Base-by-base conservation (phyloP, 31 red algal species). In the Odonthalia washingtoniensis region DNA sequence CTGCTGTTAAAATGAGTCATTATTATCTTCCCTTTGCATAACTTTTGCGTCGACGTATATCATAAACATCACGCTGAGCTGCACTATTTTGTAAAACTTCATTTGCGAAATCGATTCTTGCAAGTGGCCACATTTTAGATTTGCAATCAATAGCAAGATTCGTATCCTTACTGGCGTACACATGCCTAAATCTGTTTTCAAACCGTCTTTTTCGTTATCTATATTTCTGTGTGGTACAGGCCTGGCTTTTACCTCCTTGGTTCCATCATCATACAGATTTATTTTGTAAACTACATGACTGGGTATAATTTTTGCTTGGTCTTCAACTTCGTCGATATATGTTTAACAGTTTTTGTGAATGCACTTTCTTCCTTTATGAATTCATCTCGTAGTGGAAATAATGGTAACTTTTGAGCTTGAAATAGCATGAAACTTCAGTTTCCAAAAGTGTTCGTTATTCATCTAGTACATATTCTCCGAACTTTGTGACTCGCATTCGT, bases 221-320 rank as follows among this genome's bases (percentile, higher is more conserved):
- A 67, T 83, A 36, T 83, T 70, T 42, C 75, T 46, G 45, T 60
- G 43, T n/a, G 35, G 27, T 3, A 46, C n/a, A 3, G 40, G 46
- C 4, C 75, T 30, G 3, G 52, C 62, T 39, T 83, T 68, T n/a
- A 83, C 18, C 5, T 60, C 68, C 5, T 30, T 6, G 9, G 60
- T 9, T 4, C 5, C 37, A 33, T 83, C 62, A 39, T 83, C 49
- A 83, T 64, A 45, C 39, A 24, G 24, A 6, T 83, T 68, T 0
- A 83, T 38, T 39, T 83, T 83, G 63, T 83, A 83, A 31, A 83
- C 21, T 2, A 83, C 63, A 40, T 83, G 80, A 66, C 80, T 83
- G 12, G 80, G 65, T 21, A 68, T 64, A 40, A 83, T 66, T 18
- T 83, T 83, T 39, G 80, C 80, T 16, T 40, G 80, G 62, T 2